These are phyloP conservation scores for Cercospora sp. DNA, from an alignment of 2,329 filamentous ascomycete species.

Conservation along the genomic window DNA sequence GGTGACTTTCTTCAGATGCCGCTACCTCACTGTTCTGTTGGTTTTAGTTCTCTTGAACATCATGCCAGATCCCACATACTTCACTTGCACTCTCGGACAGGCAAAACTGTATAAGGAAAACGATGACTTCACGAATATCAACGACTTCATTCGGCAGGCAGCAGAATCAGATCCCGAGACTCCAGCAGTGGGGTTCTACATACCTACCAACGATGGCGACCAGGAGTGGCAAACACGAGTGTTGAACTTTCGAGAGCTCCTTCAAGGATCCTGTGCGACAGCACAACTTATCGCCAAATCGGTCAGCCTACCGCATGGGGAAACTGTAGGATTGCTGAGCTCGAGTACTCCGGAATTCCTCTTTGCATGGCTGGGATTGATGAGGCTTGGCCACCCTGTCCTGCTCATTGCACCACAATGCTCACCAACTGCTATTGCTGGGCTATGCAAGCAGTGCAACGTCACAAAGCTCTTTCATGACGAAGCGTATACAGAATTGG, in stretches of 20 bases:
- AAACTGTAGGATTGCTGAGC: slow-evolving; percentile 56
- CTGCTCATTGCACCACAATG: slow-evolving; percentile 58
- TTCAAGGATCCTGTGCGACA: slow-evolving; percentile 39
- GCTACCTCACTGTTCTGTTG: background rate
- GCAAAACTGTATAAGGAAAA: slow-evolving; percentile 41
- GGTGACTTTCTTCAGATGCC: background rate
- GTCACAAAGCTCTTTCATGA: slow-evolving; percentile 51
- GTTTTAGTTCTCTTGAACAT: background rate
- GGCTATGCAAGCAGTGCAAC: slow-evolving; percentile 53
- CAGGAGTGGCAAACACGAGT: slow-evolving; percentile 28
- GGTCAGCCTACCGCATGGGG: slow-evolving; percentile 20
- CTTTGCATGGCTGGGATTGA: slow-evolving; percentile 60
- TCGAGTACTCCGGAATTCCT: slow-evolving; percentile 60
- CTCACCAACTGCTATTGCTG: slow-evolving; percentile 50
- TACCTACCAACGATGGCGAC: slow-evolving; percentile 28
- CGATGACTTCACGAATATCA: slow-evolving; percentile 48
- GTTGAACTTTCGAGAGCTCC: slow-evolving; percentile 42
- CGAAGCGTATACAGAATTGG: slow-evolving; percentile 40
- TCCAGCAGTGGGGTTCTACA: slow-evolving; percentile 55
- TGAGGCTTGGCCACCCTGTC: slow-evolving; percentile 56
- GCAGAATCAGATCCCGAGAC: slow-evolving; percentile 41
- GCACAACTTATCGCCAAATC: slow-evolving; percentile 36
- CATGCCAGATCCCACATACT: slow-evolving; percentile 45
- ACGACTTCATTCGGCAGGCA: slow-evolving; percentile 53
- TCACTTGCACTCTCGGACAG: slow-evolving; percentile 62